Base-by-base conservation (phyloP, 2,329 filamentous ascomycete genomes). In the Fusarium oligoseptatum region DNA sequence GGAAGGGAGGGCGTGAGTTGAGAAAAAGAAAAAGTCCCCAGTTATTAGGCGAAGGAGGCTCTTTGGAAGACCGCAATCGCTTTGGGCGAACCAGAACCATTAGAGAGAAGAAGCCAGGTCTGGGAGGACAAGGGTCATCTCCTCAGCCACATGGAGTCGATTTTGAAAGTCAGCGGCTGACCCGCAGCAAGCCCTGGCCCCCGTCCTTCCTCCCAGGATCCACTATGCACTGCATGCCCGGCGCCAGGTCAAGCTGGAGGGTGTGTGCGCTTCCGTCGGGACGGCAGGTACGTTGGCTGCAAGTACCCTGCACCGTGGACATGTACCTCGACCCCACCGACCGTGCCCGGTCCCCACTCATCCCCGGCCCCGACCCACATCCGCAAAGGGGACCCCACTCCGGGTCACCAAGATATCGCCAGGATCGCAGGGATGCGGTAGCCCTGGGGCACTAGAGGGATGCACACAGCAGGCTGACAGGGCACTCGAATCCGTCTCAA, bases 1-100 rank as follows among this genome's bases (percentile, higher is more conserved):
- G 63, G 55, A 64, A 37, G 58, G 67, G 67, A 62, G 71, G 71
- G 67, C 56, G 71, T 74, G 67, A 64, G 37, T 43, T 37, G 56
- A 17, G 56, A 17, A n/a, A 52, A 43, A 32, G 12, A 14, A 43
- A 32, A 15, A 14, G 37, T 68, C 27, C 43, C 67, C 56, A 41
- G 32, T 27, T 45, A 43, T 27, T 20, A 27, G 57, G 29, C 22
- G 36, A 32, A 43, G 15, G 57, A 60, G 57, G 57, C 57, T 60
- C 57, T 58, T 58, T 60, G 15, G 24, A 43, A 43, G 57, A 29
- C 57, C 36, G 20, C 17, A 60, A 32, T 32, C 57, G 17, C 9
- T 43, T 29, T 43, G 36, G 36, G 56, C 56, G 22, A 60, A 60
- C 37, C 37, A 60, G 22, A 60, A 60, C 37, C 37, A 41, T 20